A percentile compares a stretch with the other conserved stretches of the same genome.
Evolutionary conservation across 192 early-diverging fungal genomes (phyloP).

Genomic region (Linnemannia schmuckeri): DNA sequence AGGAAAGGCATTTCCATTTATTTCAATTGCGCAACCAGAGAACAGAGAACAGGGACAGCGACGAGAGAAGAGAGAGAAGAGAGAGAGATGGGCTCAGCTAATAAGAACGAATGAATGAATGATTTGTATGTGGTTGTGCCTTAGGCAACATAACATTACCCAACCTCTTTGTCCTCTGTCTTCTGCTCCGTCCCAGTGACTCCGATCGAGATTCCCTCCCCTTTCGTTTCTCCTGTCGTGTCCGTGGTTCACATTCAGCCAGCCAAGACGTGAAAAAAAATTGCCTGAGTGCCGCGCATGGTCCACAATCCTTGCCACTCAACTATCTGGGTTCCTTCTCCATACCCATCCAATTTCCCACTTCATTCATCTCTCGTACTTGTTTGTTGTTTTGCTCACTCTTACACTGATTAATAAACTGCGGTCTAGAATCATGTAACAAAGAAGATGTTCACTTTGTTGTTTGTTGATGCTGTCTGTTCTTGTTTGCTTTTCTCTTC

Average conservation of each 20-base stretch:
- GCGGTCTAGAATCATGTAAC: background rate
- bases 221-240: background rate
- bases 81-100: slow-evolving; percentile 4
- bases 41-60: background rate
- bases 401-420: background rate
- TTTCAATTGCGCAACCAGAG: background rate
- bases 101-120: background rate
- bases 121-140: background rate
- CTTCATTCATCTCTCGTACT: background rate
- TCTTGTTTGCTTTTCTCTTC: background rate
- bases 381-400: background rate
- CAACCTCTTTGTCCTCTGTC: background rate
- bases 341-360: background rate
- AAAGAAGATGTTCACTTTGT: background rate
- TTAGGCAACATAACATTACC: slow-evolving; percentile 1
- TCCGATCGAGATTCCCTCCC: background rate
- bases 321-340: background rate
- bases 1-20: background rate
- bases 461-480: background rate
- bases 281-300: background rate
- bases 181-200: background rate
- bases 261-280: background rate
- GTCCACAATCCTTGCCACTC: background rate
- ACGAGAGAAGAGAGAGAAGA: background rate
- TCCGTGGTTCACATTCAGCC: background rate